phyloP scores from a whole-genome alignment of 495 filamentous ascomycete genomes.

The Cercophora newfieldiana region DNA sequence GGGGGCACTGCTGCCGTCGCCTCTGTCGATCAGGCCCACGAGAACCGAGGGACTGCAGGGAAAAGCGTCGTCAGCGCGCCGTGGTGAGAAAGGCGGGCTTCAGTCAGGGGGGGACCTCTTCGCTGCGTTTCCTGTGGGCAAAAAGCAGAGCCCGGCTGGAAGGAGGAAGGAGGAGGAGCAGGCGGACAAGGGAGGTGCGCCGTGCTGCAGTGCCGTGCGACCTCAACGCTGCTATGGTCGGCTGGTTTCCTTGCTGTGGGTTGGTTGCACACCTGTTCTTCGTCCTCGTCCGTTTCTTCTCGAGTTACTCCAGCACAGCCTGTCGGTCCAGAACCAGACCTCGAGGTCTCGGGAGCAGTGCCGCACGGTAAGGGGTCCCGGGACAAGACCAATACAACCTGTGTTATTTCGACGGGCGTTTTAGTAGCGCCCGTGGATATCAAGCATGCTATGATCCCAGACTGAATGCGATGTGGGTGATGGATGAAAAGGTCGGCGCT shows the following conservation, averaged over 20 bases:
- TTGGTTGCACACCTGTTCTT: constrained; percentile 22
- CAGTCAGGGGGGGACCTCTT: neutral
- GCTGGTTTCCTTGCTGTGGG: constrained; percentile 21
- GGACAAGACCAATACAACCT: constrained; percentile 30
- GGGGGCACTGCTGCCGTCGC: neutral
- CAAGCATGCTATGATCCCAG: constrained; percentile 19
- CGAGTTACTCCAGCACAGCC: neutral
- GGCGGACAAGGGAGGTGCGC: constrained; percentile 23
- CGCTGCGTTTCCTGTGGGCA: neutral
- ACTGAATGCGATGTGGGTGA: constrained; percentile 12
- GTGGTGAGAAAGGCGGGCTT: neutral
- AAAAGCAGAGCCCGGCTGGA: neutral
- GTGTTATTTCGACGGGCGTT: constrained; percentile 28
- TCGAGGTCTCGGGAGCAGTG: constrained; percentile 25
- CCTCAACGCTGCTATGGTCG: constrained; percentile 35
- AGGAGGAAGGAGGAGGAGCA: constrained; percentile 8
- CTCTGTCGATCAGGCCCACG: neutral
- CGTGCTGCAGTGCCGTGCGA: constrained; percentile 38
- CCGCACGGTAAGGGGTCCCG: constrained; percentile 26
- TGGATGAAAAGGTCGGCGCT: constrained; percentile 21
- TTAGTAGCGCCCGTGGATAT: constrained; percentile 32
- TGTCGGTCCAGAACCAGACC: neutral
- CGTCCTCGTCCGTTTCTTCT: constrained; percentile 13
- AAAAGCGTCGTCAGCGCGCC: neutral
- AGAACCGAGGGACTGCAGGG: neutral